Conservation (phyloP, 2,329 filamentous ascomycete species). For the Talaromyces sp. region DNA sequence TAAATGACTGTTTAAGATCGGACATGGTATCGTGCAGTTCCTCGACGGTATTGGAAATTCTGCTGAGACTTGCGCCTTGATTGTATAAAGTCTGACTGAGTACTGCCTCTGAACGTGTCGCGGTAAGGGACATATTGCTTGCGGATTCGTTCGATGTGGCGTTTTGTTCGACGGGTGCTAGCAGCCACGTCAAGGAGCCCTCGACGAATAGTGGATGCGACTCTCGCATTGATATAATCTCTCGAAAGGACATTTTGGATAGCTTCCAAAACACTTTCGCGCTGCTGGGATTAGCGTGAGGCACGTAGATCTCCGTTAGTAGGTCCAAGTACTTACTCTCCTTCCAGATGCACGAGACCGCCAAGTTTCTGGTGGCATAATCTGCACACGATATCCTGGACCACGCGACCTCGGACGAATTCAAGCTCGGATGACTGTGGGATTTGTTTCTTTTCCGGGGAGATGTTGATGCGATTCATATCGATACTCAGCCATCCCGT, state of each 20-base stretch:
- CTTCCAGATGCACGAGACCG: conserved; percentile 30
- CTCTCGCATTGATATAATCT: conserved; percentile 37
- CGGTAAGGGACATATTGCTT: conserved; percentile 19
- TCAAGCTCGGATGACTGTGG: conserved; percentile 33
- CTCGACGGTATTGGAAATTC: conserved; percentile 36
- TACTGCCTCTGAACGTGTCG: conserved; percentile 19
- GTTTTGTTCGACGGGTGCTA: conserved; percentile 19
- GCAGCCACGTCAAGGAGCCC: conserved; percentile 28
- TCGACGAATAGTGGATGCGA: conserved; percentile 33
- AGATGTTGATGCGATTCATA: conserved; percentile 33
- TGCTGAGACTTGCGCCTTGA: conserved; percentile 33
- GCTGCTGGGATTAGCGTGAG: conserved; percentile 17
- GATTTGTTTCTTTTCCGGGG: conserved; percentile 32
- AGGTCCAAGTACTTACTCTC: conserved; percentile 26
- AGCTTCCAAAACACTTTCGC: conserved; percentile 38
- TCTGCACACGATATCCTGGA: conserved; percentile 35
- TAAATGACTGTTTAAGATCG: conserved; percentile 37
- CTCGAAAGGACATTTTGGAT: conserved; percentile 34
- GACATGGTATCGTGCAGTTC: conserved; percentile 37
- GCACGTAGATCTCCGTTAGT: neutral
- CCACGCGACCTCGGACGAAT: conserved; percentile 30
- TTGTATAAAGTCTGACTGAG: conserved; percentile 34
- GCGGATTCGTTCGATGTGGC: conserved; percentile 21
- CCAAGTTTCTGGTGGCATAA: conserved; percentile 37
- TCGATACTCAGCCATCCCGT: conserved; percentile 36